Percentiles rank a stretch among this genome's conserved stretches.
These are phyloP conservation scores for Leccinum barrowsii DNA, from an alignment of 768 basidiomycete species.

Conservation along the genomic window DNA sequence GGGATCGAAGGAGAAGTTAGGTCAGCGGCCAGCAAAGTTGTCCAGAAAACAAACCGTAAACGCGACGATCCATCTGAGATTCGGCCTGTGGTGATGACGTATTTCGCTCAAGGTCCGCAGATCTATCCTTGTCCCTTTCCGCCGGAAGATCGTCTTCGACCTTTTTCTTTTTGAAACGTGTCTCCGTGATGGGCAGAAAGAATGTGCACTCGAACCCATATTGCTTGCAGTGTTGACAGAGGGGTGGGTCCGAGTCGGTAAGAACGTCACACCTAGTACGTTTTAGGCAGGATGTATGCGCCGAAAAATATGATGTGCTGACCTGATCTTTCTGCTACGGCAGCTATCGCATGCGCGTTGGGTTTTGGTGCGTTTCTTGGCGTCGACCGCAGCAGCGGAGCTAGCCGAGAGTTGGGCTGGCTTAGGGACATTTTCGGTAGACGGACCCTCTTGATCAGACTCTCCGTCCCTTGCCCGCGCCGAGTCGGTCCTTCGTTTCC, in stretches of 20 bases:
- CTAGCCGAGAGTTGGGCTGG: slow-evolving; percentile 28
- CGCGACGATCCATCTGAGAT: slow-evolving; percentile 52
- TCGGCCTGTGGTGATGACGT: slow-evolving; percentile 48
- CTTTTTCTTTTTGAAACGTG: slow-evolving; percentile 96
- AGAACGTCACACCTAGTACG: slow-evolving; percentile 74
- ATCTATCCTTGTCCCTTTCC: slow-evolving; percentile 36
- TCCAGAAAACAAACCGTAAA: slow-evolving; percentile 50
- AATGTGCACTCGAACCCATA: slow-evolving; percentile 94
- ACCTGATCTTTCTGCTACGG: slow-evolving; percentile 85
- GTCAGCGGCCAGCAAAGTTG: slow-evolving; percentile 11
- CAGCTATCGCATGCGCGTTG: slow-evolving; percentile 91
- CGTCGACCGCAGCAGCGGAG: slow-evolving; percentile 42
- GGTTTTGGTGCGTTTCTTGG: slow-evolving; percentile 89
- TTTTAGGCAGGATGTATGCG: slow-evolving; percentile 13
- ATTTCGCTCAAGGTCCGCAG: slow-evolving; percentile 27
- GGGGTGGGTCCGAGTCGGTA: slow-evolving; percentile 66
- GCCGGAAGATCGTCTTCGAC: slow-evolving; percentile 61
- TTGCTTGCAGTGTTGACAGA: slow-evolving; percentile 94
- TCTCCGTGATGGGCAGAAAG: slow-evolving; percentile 97
- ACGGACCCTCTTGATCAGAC: slow-evolving; percentile 61
- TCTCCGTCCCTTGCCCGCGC: slow-evolving; percentile 44
- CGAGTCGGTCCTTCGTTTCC: slow-evolving; percentile 55
- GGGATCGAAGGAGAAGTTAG: slow-evolving; percentile 32
- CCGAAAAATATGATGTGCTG: slow-evolving; percentile 15
- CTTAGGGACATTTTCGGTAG: slow-evolving; percentile 42